A percentile compares a stretch with the other conserved stretches of the same genome.
These are phyloP conservation scores for Perkinsus olseni DNA, from an alignment of 169 alveolate species.

Conservation along the genomic window DNA sequence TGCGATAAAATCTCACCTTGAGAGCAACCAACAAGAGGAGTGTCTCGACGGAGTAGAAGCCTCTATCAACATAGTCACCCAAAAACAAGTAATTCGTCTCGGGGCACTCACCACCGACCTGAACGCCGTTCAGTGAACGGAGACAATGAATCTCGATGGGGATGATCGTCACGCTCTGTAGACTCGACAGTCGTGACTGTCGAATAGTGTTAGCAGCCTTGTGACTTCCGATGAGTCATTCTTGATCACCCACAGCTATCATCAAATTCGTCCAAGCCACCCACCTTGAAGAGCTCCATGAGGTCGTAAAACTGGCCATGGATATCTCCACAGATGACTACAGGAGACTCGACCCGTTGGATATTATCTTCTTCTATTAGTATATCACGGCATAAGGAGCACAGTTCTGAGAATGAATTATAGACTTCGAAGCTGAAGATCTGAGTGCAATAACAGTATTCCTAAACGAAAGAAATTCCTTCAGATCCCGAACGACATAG, in stretches of 20 bases:
- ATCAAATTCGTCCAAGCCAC: background rate
- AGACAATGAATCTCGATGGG: constrained; percentile 13
- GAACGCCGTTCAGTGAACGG: constrained; percentile 27
- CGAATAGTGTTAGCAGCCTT: no score
- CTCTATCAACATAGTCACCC: constrained; percentile 99
- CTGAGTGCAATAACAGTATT: no score
- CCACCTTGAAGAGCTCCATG: constrained; percentile 78
- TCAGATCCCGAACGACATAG: no score
- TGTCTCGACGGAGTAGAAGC: constrained; percentile 95
- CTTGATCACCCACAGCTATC: no score
- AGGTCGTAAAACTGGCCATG: constrained; percentile 97
- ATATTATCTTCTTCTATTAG: constrained; percentile 67
- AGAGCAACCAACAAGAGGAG: constrained; percentile 87
- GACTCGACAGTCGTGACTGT: no score
- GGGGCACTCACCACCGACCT: constrained; percentile 68
- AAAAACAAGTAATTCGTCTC: constrained; percentile 92
- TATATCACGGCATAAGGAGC: constrained; percentile 65
- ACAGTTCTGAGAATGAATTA: constrained; percentile 35
- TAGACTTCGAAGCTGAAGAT: no score
- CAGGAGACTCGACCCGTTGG: constrained; percentile 76
- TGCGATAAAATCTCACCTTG: constrained; percentile 79
- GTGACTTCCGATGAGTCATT: no score
- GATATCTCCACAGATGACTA: constrained; percentile 91
- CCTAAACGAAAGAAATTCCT: no score
- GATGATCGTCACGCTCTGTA: no score